A percentile compares a stretch with the other conserved stretches of the same genome.
phyloP scores from a whole-genome alignment of 768 basidiomycete genomes.

The Lentinula boryana region DNA sequence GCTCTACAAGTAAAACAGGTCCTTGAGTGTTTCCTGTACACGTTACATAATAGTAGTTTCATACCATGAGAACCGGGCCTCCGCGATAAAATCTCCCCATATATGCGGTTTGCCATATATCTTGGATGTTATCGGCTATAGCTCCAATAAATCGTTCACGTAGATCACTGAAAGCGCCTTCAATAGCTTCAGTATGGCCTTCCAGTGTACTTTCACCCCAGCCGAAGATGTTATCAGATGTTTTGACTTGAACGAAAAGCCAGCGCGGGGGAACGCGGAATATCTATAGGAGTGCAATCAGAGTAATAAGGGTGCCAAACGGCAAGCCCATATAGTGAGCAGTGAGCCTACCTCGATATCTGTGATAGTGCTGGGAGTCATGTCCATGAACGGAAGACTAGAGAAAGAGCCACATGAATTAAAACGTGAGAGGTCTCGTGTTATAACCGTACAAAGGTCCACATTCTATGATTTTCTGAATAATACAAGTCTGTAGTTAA shows the following conservation, averaged over 20 bases:
- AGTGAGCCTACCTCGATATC: constrained; percentile 6
- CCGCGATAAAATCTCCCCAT: constrained; percentile 69
- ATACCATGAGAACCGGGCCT: constrained; percentile 64
- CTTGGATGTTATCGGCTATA: constrained; percentile 62
- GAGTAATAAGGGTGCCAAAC: background rate
- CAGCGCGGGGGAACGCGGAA: constrained; percentile 71
- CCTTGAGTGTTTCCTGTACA: background rate
- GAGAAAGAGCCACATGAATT: background rate
- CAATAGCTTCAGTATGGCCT: constrained; percentile 68
- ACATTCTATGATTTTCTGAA: too few species aligned
- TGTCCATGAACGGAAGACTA: background rate
- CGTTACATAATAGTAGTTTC: background rate
- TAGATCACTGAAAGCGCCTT: constrained; percentile 61
- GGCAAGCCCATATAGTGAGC: background rate
- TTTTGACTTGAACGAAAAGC: constrained; percentile 70
- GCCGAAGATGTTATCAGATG: constrained; percentile 54
- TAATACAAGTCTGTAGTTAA: too few species aligned
- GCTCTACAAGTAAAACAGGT: constrained; percentile 24
- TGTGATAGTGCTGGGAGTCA: constrained; percentile 2
- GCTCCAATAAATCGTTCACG: constrained; percentile 51
- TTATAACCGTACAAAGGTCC: too few species aligned
- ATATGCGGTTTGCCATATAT: constrained; percentile 66
- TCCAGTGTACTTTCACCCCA: constrained; percentile 77
- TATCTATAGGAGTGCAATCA: constrained; percentile 23
- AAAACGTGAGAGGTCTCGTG: background rate